phyloP scores from a whole-genome alignment of 768 basidiomycete genomes.

The Mycena vitilis region DNA sequence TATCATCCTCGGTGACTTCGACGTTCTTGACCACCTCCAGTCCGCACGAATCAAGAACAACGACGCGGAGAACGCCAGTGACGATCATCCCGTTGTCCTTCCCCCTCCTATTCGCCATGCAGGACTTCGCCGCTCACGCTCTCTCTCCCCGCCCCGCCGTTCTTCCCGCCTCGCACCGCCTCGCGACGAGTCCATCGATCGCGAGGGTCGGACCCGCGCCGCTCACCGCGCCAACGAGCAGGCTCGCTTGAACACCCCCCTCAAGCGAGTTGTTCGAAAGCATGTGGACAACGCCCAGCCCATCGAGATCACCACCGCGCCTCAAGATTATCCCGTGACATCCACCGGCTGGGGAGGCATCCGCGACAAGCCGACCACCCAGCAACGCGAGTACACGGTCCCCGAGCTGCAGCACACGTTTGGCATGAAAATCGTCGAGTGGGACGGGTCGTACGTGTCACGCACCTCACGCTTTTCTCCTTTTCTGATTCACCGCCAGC shows the following conservation, averaged over 20 bases:
- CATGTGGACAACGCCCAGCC: background rate
- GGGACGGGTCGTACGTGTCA: background rate
- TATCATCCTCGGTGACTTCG: background rate
- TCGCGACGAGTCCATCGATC: background rate
- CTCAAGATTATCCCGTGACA: background rate
- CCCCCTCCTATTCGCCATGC: background rate
- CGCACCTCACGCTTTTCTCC: no score
- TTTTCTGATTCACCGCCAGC: background rate
- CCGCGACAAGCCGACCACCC: background rate
- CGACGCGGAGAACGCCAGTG: background rate
- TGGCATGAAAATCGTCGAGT: background rate
- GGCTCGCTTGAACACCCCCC: background rate
- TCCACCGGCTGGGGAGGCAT: constrained; percentile 1
- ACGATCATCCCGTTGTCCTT: background rate
- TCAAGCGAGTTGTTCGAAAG: constrained; percentile 6
- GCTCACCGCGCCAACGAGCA: background rate
- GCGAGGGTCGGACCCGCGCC: background rate
- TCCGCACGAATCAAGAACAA: background rate
- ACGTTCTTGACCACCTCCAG: background rate
- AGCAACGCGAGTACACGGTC: background rate
- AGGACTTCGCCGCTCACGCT: background rate
- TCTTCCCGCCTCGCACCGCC: background rate
- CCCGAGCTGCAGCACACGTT: background rate
- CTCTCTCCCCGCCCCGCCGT: background rate
- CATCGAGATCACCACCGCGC: background rate